These are phyloP conservation scores for Debaryomyces coudertii DNA, from an alignment of 1,139 yeast species.

Conservation along the genomic window DNA sequence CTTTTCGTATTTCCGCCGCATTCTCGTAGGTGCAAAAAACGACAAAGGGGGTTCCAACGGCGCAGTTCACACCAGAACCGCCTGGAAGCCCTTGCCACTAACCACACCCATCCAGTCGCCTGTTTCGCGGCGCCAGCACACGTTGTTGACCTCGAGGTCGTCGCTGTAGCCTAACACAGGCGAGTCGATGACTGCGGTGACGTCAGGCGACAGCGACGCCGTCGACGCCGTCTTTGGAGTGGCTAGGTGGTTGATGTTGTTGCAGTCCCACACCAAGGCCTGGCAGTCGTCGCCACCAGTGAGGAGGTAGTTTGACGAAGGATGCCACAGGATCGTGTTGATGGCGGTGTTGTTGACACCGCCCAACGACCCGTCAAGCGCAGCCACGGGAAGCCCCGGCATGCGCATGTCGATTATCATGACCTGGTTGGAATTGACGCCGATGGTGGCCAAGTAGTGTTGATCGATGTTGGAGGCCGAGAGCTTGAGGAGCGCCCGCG, in stretches of 20 bases:
- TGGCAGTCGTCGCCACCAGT: conserved; percentile 93
- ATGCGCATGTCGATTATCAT: conserved; percentile 81
- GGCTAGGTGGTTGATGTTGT: conserved; percentile 24
- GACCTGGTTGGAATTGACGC: conserved; percentile 67
- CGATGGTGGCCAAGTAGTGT: conserved; percentile 76
- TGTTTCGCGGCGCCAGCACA: conserved; percentile 64
- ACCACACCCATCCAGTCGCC: conserved; percentile 87
- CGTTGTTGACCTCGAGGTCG: conserved; percentile 70
- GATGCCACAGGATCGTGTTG: conserved; percentile 85
- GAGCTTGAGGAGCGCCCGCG: conserved; percentile 70
- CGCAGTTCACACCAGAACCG: conserved; percentile 45
- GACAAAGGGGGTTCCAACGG: too few relatives aligned
- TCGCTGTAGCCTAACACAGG: conserved; percentile 64
- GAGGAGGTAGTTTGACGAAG: conserved; percentile 64
- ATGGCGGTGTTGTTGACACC: conserved; percentile 55
- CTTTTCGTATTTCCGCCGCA: too few relatives aligned
- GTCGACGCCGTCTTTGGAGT: conserved; percentile 7
- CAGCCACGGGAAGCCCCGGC: conserved; percentile 79
- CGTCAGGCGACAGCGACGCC: conserved; percentile 14
- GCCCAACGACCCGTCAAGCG: conserved; percentile 66
- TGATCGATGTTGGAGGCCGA: conserved; percentile 83
- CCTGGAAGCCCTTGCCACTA: conserved; percentile 80
- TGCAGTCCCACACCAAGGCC: conserved; percentile 81
- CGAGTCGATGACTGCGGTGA: conserved; percentile 31
- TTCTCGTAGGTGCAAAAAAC: too few relatives aligned